Base-by-base conservation (phyloP, 2,329 filamentous ascomycete genomes). In the Cladosporium sp. region DNA sequence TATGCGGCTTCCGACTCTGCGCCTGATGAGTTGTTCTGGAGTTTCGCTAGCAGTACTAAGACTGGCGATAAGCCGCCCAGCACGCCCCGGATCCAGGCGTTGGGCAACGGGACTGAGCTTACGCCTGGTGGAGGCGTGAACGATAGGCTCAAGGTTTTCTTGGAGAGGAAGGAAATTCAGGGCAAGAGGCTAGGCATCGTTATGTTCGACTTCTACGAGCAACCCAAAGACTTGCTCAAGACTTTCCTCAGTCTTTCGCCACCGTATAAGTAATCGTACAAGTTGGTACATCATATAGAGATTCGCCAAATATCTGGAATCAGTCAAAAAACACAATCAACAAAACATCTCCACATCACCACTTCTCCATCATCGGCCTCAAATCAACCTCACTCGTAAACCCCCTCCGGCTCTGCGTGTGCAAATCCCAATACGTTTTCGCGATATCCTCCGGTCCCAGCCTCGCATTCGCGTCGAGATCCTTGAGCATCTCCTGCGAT, bases 381-480 rank as follows among this genome's bases (percentile, higher is more conserved):
- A 85, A 78, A 70, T 85, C 83, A 43, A 85, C 70, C 72, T 85
- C 82, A 74, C 84, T 81, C 4, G 80, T 83, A 82, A 81, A 85
- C 53, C 84, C 67, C 56, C 80, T 81, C n/a, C 81, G 80, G 65
- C 77, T 76, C 70, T 83, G 82, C 68, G 82, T 74, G 66, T 78
- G 74, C 68, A 85, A 74, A 78, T 80, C 86, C 10, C 86, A 69
- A 73, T 87, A 86, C 3, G 83, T 83, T 74, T 83, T 82, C 2
- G 85, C 85, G 4, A 88, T 84, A 28, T 83, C 84, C 72, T 87
- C 84, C 0, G 84, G 84, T 59, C 82, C 83, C 78, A 87, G 88
- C 65, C 81, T 83, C 78, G 84, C 85, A 3, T 85, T 84, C 0
- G 70, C 78, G 69, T 76, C 76, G 49, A 80, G 79, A 30, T 81